Evolutionary conservation across 2,329 filamentous ascomycete species (phyloP), one percentile per base, ranked within the genome.

Genomic region (Herpotrichia juniperi): DNA sequence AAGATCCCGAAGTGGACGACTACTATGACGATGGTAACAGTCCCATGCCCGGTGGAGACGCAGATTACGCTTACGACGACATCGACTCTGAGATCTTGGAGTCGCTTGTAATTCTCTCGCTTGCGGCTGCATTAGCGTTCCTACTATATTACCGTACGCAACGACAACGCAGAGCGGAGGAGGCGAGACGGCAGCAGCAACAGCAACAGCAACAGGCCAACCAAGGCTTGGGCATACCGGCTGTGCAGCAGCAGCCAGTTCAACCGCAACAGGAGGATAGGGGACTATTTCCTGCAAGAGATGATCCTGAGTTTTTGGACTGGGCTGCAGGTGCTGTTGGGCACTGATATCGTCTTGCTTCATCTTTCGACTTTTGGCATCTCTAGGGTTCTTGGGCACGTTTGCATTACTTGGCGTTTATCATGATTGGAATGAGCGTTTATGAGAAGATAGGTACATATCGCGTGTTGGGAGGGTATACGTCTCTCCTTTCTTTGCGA

Each of bases 101-200:
- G 74, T 93, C 89, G 37, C 75, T 97, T 21, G 79, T 96, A 39
- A 96, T 99, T 56, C 79, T 97, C 12, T 87, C 84, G 1, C 77
- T 97, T 12, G 87, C 90, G 0, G 86, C 87, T 12, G 85, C 86
- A 1, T 79, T 97, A 48, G 85, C 89, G 0, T 84, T 90, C 46
- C 78, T 97, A 26, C 81, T 97, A 14, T 96, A 92, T 74, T 93
- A 94, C 71, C 81, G 86, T 85, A 67, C 79, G 86, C 88, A 91
- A 66, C 79, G 87, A 59, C 73, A 76, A 58, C 64, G 74, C 30
- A 52, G 73, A 46, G 74, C 76, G 57, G 78, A 80, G 58, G 78
- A 78, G 53, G 67, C 73, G 54, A 61, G 69, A 31, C 56, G 62
- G 56, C 51, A 59, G 47, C 58, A 64, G 39, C 57, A 66, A 48